Evolutionary conservation across 257 asterid genomes (phyloP).

Genomic region (Cordia subcordata): DNA sequence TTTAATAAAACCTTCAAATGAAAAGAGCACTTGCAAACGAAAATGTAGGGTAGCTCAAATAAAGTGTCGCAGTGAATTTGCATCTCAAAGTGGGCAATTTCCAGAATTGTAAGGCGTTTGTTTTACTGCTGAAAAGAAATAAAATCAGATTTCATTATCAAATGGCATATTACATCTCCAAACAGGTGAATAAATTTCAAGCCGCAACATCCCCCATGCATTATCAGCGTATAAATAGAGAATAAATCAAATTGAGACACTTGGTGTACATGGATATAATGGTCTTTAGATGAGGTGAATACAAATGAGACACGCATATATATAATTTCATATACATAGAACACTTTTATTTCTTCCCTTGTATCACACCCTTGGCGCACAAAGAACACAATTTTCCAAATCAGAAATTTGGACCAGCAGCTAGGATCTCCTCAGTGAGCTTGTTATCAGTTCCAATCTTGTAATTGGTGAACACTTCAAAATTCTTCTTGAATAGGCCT

Average conservation of each 20-base stretch:
- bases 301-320: not conserved
- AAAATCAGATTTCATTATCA: too few relatives aligned
- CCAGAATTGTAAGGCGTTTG: too few relatives aligned
- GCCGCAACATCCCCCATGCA: not conserved
- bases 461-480: conserved; percentile 59
- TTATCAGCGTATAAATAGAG: not conserved
- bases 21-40: too few relatives aligned
- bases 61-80: too few relatives aligned
- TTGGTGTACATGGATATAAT: too few relatives aligned
- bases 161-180: too few relatives aligned
- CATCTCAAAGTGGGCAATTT: too few relatives aligned
- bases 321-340: not conserved
- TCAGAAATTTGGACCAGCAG: conserved; percentile 80
- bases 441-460: conserved; percentile 67
- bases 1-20: too few relatives aligned
- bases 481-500: conserved; percentile 79
- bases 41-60: too few relatives aligned
- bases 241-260: not conserved
- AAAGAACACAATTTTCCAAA: not conserved
- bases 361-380: not conserved
- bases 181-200: too few relatives aligned
- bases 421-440: conserved; percentile 66
- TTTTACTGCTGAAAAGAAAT: too few relatives aligned
- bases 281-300: not conserved
- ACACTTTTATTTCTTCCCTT: not conserved